A percentile compares a stretch with the other conserved stretches of the same genome.
Conservation (phyloP, 352 stramenopile genomes). For the Thraustochytrium sp. region DNA sequence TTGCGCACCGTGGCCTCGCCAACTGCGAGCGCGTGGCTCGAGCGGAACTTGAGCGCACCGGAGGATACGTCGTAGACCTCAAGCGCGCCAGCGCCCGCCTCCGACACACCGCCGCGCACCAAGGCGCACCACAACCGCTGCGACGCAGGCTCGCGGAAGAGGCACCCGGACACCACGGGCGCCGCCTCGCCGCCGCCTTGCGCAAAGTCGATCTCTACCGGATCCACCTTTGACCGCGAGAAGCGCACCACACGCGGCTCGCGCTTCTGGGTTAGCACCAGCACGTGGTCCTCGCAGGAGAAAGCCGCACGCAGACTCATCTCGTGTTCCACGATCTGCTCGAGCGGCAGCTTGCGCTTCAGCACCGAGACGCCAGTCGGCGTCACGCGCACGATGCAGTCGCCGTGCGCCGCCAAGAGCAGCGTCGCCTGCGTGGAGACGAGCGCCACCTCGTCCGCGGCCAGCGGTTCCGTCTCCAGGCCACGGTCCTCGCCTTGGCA, state of each 20-base stretch:
- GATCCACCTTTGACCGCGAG: not conserved
- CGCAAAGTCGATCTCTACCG: not conserved
- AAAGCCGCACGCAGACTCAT: not conserved
- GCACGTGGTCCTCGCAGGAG: not conserved
- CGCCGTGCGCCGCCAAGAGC: not conserved
- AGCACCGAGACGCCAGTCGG: not conserved
- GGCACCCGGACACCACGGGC: not conserved
- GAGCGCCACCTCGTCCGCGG: not conserved
- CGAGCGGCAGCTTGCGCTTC: not conserved
- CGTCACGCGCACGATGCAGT: not conserved
- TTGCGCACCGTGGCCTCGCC: not conserved
- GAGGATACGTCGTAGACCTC: slow-evolving; percentile 7
- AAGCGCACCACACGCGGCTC: not conserved
- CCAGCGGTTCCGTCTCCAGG: not conserved
- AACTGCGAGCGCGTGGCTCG: not conserved
- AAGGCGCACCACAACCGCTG: not conserved
- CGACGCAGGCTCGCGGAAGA: not conserved
- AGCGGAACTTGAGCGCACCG: not conserved
- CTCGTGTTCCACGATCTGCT: not conserved
- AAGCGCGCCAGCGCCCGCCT: slow-evolving; percentile 14
- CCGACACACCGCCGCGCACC: slow-evolving; percentile 13
- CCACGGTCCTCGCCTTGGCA: not conserved
- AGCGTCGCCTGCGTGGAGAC: not conserved
- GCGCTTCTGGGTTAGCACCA: not conserved
- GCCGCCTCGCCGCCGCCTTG: not conserved